Evolutionary conservation across 768 basidiomycete species (phyloP).

Genomic region (Galerina marginata): DNA sequence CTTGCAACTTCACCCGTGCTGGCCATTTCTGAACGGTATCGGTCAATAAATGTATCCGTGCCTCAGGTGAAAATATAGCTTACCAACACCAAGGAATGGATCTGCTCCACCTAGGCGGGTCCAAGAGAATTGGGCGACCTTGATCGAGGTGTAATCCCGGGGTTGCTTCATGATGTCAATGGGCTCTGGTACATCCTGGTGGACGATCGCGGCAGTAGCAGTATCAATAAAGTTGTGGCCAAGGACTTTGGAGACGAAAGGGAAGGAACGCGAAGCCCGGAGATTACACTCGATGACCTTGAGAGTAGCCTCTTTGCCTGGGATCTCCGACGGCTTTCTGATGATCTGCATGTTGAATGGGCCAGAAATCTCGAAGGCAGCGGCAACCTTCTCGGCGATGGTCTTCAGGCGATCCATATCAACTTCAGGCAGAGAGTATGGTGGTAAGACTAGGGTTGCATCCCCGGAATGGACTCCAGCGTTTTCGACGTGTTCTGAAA

Average conservation of each 20-base stretch:
- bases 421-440: conserved; percentile 73
- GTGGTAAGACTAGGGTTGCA: conserved; percentile 96
- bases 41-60: conserved; percentile 8
- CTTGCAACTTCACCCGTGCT: conserved; percentile 97
- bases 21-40: conserved; percentile 79
- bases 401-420: conserved; percentile 91
- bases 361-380: conserved; percentile 94
- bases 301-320: conserved; percentile 63
- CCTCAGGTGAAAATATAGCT: conserved; percentile 35
- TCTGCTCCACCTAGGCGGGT: conserved; percentile 95
- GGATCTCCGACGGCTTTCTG: conserved; percentile 66
- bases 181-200: conserved; percentile 86
- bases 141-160: conserved; percentile 93
- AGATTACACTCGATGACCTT: conserved; percentile 99
- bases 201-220: conserved; percentile 87
- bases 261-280: conserved; percentile 97
- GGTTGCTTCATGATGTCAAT: conserved; percentile 90
- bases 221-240: conserved; percentile 97
- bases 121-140: conserved; percentile 99
- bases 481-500: conserved; percentile 98
- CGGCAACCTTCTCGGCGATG: conserved; percentile 94
- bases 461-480: conserved; percentile 99
- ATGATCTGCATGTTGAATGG: conserved; percentile 99
- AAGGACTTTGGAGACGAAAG: conserved; percentile 98
- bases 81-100: conserved; percentile 94